Evolutionary conservation across 257 asterid genomes (phyloP).

Genomic region (Nicotiana tomentosiformis): DNA sequence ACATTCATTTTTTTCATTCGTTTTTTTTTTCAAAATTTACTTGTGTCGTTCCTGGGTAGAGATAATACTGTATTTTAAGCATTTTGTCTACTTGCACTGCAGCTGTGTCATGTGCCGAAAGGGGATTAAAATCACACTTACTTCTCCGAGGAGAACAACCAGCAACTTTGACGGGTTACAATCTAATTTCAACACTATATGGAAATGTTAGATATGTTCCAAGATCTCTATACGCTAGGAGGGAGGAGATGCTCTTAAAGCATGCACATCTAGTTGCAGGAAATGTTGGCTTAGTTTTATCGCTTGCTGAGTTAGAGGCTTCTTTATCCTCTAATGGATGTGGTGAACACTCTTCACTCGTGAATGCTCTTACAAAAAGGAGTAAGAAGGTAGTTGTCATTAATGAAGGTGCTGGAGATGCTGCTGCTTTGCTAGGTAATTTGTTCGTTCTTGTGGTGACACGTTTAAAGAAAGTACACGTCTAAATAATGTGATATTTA

Average conservation of each 20-base stretch:
- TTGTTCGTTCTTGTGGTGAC: background rate
- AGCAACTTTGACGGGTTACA: slow-evolving; percentile 71
- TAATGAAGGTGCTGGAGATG: slow-evolving; percentile 91
- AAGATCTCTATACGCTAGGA: slow-evolving; percentile 61
- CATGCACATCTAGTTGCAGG: slow-evolving; percentile 58
- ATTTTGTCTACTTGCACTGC: slow-evolving; percentile 20
- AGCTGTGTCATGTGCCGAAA: slow-evolving; percentile 92
- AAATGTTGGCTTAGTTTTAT: slow-evolving; percentile 34
- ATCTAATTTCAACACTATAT: slow-evolving; percentile 62
- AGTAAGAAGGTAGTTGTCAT: slow-evolving; percentile 51
- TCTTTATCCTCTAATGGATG: slow-evolving; percentile 20
- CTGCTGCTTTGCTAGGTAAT: slow-evolving; percentile 69
- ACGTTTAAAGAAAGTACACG: too few relatives aligned
- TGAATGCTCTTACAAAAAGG: slow-evolving; percentile 18
- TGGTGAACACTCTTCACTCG: slow-evolving; percentile 1
- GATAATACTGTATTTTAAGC: background rate
- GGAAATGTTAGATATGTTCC: slow-evolving; percentile 72
- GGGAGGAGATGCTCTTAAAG: slow-evolving; percentile 69
- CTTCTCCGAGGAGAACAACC: slow-evolving; percentile 96
- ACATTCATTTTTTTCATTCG: background rate
- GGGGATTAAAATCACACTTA: slow-evolving; percentile 77
- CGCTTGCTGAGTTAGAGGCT: slow-evolving; percentile 38
- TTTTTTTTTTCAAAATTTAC: background rate
- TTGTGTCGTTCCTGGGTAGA: background rate
- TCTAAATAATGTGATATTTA: too few relatives aligned